Percentiles rank a stretch among this genome's conserved stretches.
Evolutionary conservation across 1,284 basidiomycete species (phyloP).

Genomic region (Sporisorium iseilematis-ciliati): DNA sequence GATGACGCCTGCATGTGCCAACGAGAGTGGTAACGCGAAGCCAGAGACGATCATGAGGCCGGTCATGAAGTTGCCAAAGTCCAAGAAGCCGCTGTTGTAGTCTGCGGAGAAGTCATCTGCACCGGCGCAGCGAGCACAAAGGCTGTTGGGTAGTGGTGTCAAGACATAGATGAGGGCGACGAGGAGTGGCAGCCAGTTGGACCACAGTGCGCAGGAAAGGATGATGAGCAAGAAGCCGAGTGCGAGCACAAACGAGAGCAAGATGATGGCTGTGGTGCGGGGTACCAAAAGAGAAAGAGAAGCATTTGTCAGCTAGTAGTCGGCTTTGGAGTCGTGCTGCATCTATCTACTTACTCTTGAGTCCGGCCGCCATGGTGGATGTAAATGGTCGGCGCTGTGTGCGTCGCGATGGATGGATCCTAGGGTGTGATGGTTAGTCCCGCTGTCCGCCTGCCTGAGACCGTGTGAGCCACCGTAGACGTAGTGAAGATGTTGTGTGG

Average conservation of each 20-base stretch:
- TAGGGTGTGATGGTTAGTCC: neutral
- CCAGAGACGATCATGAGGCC: constrained; percentile 88
- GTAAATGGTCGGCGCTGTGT: neutral
- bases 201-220: constrained; percentile 94
- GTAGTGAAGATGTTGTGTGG: no score
- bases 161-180: constrained; percentile 95
- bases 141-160: constrained; percentile 92
- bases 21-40: constrained; percentile 89
- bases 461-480: neutral
- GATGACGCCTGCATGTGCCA: constrained; percentile 92
- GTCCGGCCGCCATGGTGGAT: constrained; percentile 56
- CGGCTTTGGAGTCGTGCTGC: neutral
- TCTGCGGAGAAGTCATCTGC: constrained; percentile 74
- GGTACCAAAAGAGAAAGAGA: neutral
- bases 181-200: constrained; percentile 95
- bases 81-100: constrained; percentile 74
- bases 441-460: neutral
- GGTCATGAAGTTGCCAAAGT: constrained; percentile 95
- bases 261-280: constrained; percentile 61
- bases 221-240: constrained; percentile 97
- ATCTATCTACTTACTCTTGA: constrained; percentile 53
- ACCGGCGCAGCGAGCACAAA: constrained; percentile 74
- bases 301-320: neutral
- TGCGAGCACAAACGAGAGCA: constrained; percentile 88
- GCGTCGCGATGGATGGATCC: constrained; percentile 18